Base-by-base conservation (phyloP, 2,329 filamentous ascomycete genomes). In the Apiospora rasikravindrae region DNA sequence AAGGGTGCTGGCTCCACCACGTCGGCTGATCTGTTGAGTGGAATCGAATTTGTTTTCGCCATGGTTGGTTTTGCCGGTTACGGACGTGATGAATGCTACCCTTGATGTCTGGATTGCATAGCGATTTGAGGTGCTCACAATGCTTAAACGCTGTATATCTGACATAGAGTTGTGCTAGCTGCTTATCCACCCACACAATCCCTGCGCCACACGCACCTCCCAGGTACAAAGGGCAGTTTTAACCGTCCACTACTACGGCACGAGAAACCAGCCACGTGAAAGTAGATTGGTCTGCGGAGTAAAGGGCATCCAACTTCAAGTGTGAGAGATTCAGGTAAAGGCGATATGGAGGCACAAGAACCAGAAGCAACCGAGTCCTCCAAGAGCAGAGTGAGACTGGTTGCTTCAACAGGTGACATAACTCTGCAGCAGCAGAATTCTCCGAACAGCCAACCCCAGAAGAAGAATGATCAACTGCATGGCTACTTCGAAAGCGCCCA, bases 401-500 rank as follows among this genome's bases (percentile, higher is more conserved):
- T 75, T 44, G 80, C 80, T 40, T 79, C 79, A n/a, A 80, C 78
- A n/a, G 78, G 78, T 2, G 77, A 81, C 57, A 77, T 78, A 73
- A 74, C 77, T 57, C 66, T 53, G 40, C 40, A 29, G 29, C 66
- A 26, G 11, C 66, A 67, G 66, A 16, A 57, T 16, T 69, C 69
- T 19, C 61, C 70, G 29, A 68, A 69, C 37, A 57, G n/a, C 42
- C 57, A 24, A 8, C n/a, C 57, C 24, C 71, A 47, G 66, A 45
- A 19, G 66, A 69, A 19, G 66, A 68, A 72, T 3, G 72, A 74
- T 69, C 71, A 70, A n/a, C 64, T 77, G n/a, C 71, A 69, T 47
- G 73, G 75, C 61, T 84, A 84, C 74, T 85, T 83, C 75, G 84
- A 85, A 73, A 80, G 77, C 26, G 81, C 82, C 1, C 83, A 85